Percentiles rank a stretch among this genome's conserved stretches.
These are phyloP conservation scores for Elaeagnus macrophylla DNA, from an alignment of 306 rosid genomes.

Conservation along the genomic window DNA sequence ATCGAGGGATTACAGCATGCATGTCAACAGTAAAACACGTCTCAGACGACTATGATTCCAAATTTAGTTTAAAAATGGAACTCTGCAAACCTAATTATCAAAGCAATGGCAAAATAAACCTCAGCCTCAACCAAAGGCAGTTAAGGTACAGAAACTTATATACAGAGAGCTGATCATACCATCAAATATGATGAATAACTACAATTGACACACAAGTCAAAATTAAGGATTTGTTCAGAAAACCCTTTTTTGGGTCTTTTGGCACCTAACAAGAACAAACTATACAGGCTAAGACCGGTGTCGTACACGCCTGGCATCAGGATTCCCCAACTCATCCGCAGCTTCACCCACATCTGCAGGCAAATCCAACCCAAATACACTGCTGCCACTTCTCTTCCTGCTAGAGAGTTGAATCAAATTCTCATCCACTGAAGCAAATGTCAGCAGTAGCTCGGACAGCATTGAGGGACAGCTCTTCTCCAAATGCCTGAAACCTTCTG, in stretches of 20 bases:
- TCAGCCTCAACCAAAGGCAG: slow-evolving; percentile 1
- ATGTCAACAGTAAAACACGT: no score
- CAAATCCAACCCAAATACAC: slow-evolving; percentile 51
- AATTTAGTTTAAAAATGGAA: no score
- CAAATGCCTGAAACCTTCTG: slow-evolving; percentile 67
- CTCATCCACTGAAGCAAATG: slow-evolving; percentile 66
- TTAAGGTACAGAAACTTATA: slow-evolving; percentile 11
- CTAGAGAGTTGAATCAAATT: slow-evolving; percentile 31
- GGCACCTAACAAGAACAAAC: slow-evolving; percentile 14
- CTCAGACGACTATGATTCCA: no score
- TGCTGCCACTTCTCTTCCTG: slow-evolving; percentile 60
- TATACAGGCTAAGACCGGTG: slow-evolving; percentile 37
- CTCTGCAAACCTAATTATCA: no score
- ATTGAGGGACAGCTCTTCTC: slow-evolving; percentile 75
- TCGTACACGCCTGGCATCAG: slow-evolving; percentile 56
- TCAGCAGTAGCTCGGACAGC: slow-evolving; percentile 66
- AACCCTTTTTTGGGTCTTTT: slow-evolving; percentile 20
- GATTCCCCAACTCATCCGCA: slow-evolving; percentile 49
- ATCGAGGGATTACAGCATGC: no score
- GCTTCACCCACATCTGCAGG: slow-evolving; percentile 44
- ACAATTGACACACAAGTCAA: slow-evolving; percentile 2
- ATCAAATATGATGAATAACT: slow-evolving; percentile 1
- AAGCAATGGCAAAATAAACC: background rate
- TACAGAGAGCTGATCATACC: slow-evolving; percentile 3
- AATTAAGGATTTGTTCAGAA: slow-evolving; percentile 13